Percentiles rank a stretch among this genome's conserved stretches.
These are phyloP conservation scores for Corynespora cassiicola DNA, from an alignment of 2,329 filamentous ascomycete genomes.

Conservation along the genomic window DNA sequence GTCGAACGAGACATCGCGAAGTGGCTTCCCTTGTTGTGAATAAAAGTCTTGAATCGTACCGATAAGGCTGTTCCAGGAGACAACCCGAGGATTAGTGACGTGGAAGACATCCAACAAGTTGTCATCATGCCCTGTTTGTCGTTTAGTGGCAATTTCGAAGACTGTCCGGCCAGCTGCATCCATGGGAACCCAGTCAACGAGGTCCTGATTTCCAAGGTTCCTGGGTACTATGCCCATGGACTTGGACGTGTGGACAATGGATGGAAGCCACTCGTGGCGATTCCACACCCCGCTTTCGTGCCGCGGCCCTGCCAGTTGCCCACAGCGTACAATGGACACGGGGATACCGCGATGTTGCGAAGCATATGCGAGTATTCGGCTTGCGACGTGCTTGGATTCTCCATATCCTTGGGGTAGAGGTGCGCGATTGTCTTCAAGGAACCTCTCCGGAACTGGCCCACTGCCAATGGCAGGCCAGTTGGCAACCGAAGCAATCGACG, in stretches of 20 bases:
- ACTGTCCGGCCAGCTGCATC: too few relatives aligned
- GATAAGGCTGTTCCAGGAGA: too few relatives aligned
- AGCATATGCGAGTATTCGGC: constrained; percentile 37
- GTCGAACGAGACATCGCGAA: too few relatives aligned
- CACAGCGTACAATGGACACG: constrained; percentile 30
- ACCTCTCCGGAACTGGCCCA: constrained; percentile 35
- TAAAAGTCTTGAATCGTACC: too few relatives aligned
- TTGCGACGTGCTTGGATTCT: constrained; percentile 45
- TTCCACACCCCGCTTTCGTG: constrained; percentile 28
- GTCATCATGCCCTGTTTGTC: too few relatives aligned
- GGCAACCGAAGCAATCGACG: constrained; percentile 44
- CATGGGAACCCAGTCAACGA: constrained; percentile 34
- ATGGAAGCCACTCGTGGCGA: constrained; percentile 33
- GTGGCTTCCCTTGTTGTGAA: too few relatives aligned
- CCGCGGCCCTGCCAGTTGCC: constrained; percentile 39
- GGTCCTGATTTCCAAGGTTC: constrained; percentile 17
- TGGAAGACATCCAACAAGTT: too few relatives aligned
- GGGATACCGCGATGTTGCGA: constrained; percentile 30
- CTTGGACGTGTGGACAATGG: constrained; percentile 27
- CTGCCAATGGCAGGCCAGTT: constrained; percentile 9
- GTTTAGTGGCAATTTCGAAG: too few relatives aligned
- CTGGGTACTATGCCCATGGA: constrained; percentile 22
- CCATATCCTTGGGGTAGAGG: constrained; percentile 46
- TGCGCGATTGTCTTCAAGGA: constrained; percentile 29
- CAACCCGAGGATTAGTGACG: too few relatives aligned